Base-by-base conservation (phyloP, 2,329 filamentous ascomycete genomes). In the Phialocephala subalpina region DNA sequence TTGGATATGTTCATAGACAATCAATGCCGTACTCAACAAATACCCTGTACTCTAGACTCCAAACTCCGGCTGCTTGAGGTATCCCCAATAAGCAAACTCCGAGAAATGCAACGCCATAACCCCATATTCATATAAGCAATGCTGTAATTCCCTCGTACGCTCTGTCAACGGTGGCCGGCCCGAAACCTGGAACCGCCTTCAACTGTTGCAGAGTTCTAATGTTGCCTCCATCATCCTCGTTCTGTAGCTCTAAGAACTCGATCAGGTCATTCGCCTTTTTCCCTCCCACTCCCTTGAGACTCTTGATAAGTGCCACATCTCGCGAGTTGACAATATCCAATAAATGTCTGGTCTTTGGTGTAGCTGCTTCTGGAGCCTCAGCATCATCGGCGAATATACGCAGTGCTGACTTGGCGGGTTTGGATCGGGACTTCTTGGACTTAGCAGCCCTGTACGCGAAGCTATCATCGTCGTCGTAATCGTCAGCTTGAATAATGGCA, bases 261-360 rank as follows among this genome's bases (percentile, higher is more conserved):
- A 89, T 82, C 38, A 89, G 76, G 69, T 88, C 87, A 49, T 82
- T 80, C 0, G 91, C 91, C 76, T 90, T 91, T 80, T 93, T 93
- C 1, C 87, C 83, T 0, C 91, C 92, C 12, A 94, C 89, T 1
- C 91, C 91, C 45, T 88, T 87, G 1, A 94, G 82, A 2, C 86
- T 80, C 73, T 85, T 86, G 77, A 94, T 93, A 74, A 86, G 82
- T 16, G 80, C 80, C 20, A 90, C 78, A 67, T 94, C 89, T 58
- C 89, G 85, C 22, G 90, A 92, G 80, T 94, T 94, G 78, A 94
- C 86, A 72, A 93, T 90, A 56, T 86, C 82, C 2, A 94, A 82
- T 2, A 94, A 79, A 66, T 86, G 84, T 68, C 83, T 83, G 7
- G 89, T 90, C 3, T 87, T 83, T 1, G 73, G 73, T 3, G 70